These are phyloP conservation scores for Recurvomyces mirabilis DNA, from an alignment of 495 filamentous ascomycete genomes.

Conservation along the genomic window DNA sequence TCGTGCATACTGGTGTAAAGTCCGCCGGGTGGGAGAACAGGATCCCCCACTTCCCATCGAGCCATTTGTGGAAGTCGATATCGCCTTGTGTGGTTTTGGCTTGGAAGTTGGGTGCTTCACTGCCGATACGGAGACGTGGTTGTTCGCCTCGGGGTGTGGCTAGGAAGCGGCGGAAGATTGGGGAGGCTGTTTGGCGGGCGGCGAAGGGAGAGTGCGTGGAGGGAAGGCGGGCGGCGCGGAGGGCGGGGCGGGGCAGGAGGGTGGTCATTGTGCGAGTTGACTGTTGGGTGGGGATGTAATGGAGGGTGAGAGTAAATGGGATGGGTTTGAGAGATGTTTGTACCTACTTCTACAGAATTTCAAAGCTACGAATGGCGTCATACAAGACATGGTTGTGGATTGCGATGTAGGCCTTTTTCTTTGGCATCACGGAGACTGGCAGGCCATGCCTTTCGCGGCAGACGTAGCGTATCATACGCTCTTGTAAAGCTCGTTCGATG, in stretches of 20 bases:
- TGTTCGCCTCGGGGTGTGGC: slow-evolving; percentile 37
- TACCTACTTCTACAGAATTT: too few relatives aligned
- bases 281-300: neutral
- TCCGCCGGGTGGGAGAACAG: slow-evolving; percentile 94
- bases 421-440: too few relatives aligned
- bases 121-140: slow-evolving; percentile 50
- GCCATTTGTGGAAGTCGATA: slow-evolving; percentile 96
- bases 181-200: slow-evolving; percentile 14
- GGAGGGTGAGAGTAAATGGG: neutral
- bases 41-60: slow-evolving; percentile 87
- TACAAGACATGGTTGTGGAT: too few relatives aligned
- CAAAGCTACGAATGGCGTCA: too few relatives aligned
- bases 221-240: slow-evolving; percentile 10
- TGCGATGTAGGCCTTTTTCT: too few relatives aligned
- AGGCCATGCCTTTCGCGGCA: too few relatives aligned
- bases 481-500: too few relatives aligned
- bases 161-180: slow-evolving; percentile 29
- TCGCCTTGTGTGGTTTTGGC: slow-evolving; percentile 55
- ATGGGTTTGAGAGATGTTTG: too few relatives aligned
- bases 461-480: too few relatives aligned
- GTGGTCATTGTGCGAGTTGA: slow-evolving; percentile 12
- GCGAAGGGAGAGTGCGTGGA: slow-evolving; percentile 16
- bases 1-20: slow-evolving; percentile 84
- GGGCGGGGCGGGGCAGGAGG: slow-evolving; percentile 8
- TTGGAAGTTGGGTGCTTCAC: slow-evolving; percentile 53